A percentile compares a stretch with the other conserved stretches of the same genome.
Evolutionary conservation across 305 asterid species (phyloP).

Genomic region (Fraxinus sp.): DNA sequence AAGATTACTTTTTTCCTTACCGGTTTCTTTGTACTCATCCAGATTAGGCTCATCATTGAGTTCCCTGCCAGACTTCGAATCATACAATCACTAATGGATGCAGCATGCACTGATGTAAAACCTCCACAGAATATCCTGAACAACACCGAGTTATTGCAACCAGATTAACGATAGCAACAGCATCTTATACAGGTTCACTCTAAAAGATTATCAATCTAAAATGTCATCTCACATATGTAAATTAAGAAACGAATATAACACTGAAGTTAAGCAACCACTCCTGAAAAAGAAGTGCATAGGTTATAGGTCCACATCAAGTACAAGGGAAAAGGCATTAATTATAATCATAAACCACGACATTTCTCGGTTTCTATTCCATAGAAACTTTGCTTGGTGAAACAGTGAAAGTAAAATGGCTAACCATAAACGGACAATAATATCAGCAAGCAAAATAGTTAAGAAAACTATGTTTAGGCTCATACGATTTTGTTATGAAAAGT

Average conservation of each 20-base stretch:
- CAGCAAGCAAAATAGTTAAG: neutral
- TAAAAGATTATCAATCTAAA: neutral
- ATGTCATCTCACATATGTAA: neutral
- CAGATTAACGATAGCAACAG: slow-evolving; percentile 13
- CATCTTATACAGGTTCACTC: neutral
- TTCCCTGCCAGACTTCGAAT: slow-evolving; percentile 29
- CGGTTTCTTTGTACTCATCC: slow-evolving; percentile 29
- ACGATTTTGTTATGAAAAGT: neutral
- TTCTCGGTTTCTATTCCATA: neutral
- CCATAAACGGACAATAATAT: neutral
- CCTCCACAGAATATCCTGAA: slow-evolving; percentile 52
- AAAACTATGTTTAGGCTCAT: neutral
- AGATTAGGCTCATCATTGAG: slow-evolving; percentile 24
- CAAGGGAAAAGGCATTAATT: neutral
- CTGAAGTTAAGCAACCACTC: slow-evolving; percentile 16
- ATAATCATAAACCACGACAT: neutral
- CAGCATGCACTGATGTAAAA: slow-evolving; percentile 66
- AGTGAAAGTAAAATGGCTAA: neutral
- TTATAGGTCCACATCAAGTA: neutral
- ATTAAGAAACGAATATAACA: neutral
- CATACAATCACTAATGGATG: slow-evolving; percentile 59
- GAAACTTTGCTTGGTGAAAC: neutral
- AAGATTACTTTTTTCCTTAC: slow-evolving; percentile 28
- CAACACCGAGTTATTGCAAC: slow-evolving; percentile 22
- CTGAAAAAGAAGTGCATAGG: neutral